phyloP scores from a whole-genome alignment of 176 grass and related monocot genomes.

The Rhynchospora tenuis region DNA sequence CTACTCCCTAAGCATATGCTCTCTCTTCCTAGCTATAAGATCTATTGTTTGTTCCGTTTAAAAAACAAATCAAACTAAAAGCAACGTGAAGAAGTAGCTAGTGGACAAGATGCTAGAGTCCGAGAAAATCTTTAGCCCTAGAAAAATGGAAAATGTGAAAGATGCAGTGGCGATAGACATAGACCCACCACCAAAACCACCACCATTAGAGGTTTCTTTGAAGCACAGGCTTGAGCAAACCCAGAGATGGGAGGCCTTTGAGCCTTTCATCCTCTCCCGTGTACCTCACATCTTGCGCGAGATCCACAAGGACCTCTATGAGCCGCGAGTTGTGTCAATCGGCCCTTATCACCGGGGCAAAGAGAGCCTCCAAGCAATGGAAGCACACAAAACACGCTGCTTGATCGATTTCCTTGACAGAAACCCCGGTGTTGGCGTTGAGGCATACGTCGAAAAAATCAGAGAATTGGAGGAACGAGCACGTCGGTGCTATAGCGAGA shows the following conservation, averaged over 20 bases:
- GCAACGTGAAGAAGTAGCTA: neutral
- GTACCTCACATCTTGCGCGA: conserved; percentile 15
- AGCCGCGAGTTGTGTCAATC: conserved; percentile 25
- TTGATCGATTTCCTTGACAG: conserved; percentile 12
- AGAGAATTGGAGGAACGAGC: conserved; percentile 7
- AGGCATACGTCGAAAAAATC: conserved; percentile 1
- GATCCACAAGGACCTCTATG: conserved; percentile 11
- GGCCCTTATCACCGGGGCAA: conserved; percentile 16
- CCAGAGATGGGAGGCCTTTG: conserved; percentile 5
- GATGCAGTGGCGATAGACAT: conserved; percentile 7
- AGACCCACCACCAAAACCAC: neutral
- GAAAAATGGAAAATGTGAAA: neutral
- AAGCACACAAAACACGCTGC: conserved; percentile 20
- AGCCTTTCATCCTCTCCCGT: conserved; percentile 11
- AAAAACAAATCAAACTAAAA: neutral
- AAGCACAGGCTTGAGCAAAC: neutral
- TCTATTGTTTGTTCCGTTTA: neutral
- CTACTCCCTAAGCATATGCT: neutral
- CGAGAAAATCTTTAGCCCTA: neutral
- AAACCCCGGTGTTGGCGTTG: neutral
- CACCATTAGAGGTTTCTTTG: conserved; percentile 6
- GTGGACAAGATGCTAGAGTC: neutral
- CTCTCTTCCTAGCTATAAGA: neutral
- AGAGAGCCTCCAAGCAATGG: neutral
- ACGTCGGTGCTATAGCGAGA: conserved; percentile 26